These are phyloP conservation scores for Neofusicoccum ribis DNA, from an alignment of 2,329 filamentous ascomycete genomes.

Conservation along the genomic window DNA sequence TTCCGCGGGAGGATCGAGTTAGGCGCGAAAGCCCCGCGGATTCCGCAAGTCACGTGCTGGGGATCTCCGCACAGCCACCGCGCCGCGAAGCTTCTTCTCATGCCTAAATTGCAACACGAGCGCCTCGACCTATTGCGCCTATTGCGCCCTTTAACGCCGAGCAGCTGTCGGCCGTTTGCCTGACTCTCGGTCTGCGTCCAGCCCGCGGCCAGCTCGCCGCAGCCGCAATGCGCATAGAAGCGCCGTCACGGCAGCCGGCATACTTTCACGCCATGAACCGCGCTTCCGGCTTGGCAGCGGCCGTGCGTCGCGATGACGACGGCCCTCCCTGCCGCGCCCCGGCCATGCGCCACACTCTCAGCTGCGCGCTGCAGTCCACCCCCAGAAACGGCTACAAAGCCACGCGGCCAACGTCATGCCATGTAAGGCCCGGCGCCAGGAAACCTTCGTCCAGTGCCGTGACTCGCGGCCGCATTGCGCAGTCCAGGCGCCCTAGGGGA, in stretches of 20 bases:
- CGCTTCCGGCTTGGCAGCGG: background rate
- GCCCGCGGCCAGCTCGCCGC: background rate
- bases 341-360: conserved; percentile 2
- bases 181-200: background rate
- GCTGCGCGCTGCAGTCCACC: background rate
- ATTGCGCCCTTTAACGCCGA: too few species aligned
- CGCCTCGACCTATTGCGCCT: too few species aligned
- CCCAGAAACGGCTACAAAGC: background rate
- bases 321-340: conserved; percentile 4
- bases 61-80: conserved; percentile 2
- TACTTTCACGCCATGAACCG: background rate
- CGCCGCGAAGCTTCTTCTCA: background rate
- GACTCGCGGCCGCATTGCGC: background rate
- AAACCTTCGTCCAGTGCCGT: background rate
- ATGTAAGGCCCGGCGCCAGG: background rate
- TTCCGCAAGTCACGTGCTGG: background rate
- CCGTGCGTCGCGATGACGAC: background rate
- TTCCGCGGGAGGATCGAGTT: background rate
- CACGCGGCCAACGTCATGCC: conserved; percentile 9
- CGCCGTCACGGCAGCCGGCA: background rate
- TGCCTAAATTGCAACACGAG: background rate
- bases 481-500: too few species aligned
- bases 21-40: background rate
- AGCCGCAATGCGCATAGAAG: background rate
- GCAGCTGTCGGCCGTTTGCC: background rate